Percentiles rank a stretch among this genome's conserved stretches.
These are phyloP conservation scores for Nakaseomyces nivariensis DNA, from an alignment of 1,139 yeast genomes.

Conservation along the genomic window DNA sequence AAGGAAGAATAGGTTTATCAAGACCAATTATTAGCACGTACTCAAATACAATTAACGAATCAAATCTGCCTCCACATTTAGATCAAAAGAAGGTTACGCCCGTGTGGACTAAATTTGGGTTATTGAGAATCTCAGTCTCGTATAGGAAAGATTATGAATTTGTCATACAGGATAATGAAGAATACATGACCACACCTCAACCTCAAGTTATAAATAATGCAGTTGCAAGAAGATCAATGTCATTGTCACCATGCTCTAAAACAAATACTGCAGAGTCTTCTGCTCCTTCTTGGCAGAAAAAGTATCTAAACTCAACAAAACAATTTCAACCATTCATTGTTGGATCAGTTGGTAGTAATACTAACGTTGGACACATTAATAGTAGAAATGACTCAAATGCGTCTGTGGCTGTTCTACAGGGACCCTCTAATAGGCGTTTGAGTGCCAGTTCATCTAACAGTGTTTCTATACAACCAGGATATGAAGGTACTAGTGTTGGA, in stretches of 20 bases:
- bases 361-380: constrained; percentile 23
- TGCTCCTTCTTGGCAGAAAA: constrained; percentile 18
- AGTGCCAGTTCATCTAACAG: constrained; percentile 19
- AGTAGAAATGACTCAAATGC: constrained; percentile 33
- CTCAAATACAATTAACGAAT: constrained; percentile 32
- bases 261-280: constrained; percentile 11
- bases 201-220: constrained; percentile 5
- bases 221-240: constrained; percentile 12
- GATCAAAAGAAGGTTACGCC: constrained; percentile 56
- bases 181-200: constrained; percentile 7
- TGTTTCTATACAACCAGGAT: constrained; percentile 6
- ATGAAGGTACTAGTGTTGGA: constrained; percentile 30
- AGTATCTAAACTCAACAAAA: constrained; percentile 17
- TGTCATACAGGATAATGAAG: constrained; percentile 43
- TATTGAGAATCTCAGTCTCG: constrained; percentile 63
- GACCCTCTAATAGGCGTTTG: constrained; percentile 27
- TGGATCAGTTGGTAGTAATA: constrained; percentile 46
- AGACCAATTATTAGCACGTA: constrained; percentile 46
- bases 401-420: constrained; percentile 28
- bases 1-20: constrained; percentile 77
- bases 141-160: constrained; percentile 67
- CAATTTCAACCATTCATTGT: constrained; percentile 50
- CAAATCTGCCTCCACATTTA: constrained; percentile 41
- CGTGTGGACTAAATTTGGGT: constrained; percentile 65
- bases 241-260: constrained; percentile 24